Conservation (phyloP, 148 eudicot genomes). For the Fagopyrum esculentum region DNA sequence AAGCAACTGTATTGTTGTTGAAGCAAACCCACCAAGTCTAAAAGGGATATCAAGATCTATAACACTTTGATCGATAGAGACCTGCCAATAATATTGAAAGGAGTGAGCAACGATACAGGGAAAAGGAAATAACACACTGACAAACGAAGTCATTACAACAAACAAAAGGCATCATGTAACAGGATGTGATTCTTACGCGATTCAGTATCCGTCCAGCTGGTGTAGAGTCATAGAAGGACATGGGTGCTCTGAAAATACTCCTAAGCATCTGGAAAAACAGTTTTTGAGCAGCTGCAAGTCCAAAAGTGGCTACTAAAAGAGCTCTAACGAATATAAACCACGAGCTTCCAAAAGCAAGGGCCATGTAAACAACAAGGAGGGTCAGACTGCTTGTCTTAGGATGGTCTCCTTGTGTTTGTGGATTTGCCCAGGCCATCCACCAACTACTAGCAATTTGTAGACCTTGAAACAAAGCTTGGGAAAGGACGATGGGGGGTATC, state of each 20-base stretch:
- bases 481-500: slow-evolving; percentile 72
- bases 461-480: slow-evolving; percentile 75
- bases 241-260: slow-evolving; percentile 78
- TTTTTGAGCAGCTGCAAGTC: slow-evolving; percentile 82
- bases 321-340: slow-evolving; percentile 85
- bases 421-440: slow-evolving; percentile 99
- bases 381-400: slow-evolving; percentile 63
- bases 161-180: neutral
- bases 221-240: slow-evolving; percentile 99
- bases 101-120: slow-evolving; percentile 14
- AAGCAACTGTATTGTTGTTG: slow-evolving; percentile 83
- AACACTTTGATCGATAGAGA: slow-evolving; percentile 93
- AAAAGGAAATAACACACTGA: slow-evolving; percentile 6
- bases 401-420: slow-evolving; percentile 65
- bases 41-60: slow-evolving; percentile 94
- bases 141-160: neutral
- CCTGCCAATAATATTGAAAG: slow-evolving; percentile 37
- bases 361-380: slow-evolving; percentile 84
- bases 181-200: slow-evolving; percentile 48
- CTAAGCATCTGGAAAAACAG: slow-evolving; percentile 74
- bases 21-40: slow-evolving; percentile 91
- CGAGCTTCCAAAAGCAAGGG: slow-evolving; percentile 90
- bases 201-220: slow-evolving; percentile 93
- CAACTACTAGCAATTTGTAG: slow-evolving; percentile 93
- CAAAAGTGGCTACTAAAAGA: slow-evolving; percentile 81